Evolutionary conservation across 2,329 filamentous ascomycete genomes (phyloP).

Genomic region (Cordyceps pruinosa): DNA sequence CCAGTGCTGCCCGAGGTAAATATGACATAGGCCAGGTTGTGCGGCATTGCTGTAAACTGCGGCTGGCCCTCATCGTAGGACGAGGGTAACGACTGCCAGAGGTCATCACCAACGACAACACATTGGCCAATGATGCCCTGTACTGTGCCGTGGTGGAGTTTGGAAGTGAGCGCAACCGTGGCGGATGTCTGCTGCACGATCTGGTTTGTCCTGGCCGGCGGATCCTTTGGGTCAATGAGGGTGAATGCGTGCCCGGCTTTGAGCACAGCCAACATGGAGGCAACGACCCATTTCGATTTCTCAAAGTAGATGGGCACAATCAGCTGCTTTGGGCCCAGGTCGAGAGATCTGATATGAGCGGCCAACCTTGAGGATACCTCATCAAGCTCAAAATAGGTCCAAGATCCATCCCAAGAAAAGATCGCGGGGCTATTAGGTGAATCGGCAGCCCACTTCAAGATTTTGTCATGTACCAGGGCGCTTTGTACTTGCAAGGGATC

Average conservation of each 20-base stretch:
- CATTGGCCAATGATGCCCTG: not conserved
- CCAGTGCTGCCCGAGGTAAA: conserved; percentile 13
- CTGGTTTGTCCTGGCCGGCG: not conserved
- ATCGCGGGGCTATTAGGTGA: not conserved
- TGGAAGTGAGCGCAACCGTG: not conserved
- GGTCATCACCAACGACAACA: not conserved
- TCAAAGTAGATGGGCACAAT: conserved; percentile 15
- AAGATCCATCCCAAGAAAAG: not conserved
- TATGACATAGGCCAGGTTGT: conserved; percentile 15
- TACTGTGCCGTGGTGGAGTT: not conserved
- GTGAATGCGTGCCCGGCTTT: not conserved
- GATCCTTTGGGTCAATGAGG: not conserved
- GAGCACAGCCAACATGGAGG: not conserved
- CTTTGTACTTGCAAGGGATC: not conserved
- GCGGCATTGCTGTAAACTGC: not conserved
- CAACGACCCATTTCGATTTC: not conserved
- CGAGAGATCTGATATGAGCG: not conserved
- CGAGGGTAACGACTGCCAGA: not conserved
- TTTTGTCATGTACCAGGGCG: not conserved
- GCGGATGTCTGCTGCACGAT: not conserved
- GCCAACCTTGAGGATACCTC: conserved; percentile 6
- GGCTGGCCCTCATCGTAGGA: not conserved
- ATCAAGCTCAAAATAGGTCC: conserved; percentile 16
- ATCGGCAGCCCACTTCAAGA: not conserved
- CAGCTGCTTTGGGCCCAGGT: not conserved